Percentiles rank a stretch among this genome's conserved stretches.
phyloP scores from a whole-genome alignment of 2,329 filamentous ascomycete species.

The Mollisiaceae sp. region DNA sequence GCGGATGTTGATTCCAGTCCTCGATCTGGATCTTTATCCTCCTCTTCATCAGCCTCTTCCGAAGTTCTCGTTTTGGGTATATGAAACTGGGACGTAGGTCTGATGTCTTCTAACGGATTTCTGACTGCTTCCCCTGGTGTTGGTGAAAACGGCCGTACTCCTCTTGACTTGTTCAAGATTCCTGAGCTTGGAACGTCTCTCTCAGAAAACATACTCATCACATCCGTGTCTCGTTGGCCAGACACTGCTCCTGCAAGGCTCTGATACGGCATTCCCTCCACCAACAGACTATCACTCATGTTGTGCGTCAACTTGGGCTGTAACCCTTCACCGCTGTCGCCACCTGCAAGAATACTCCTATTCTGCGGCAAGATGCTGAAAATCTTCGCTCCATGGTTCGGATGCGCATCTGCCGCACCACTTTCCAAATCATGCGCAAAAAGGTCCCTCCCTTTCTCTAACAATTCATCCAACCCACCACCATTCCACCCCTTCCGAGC shows the following conservation, averaged over 20 bases:
- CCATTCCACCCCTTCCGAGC: slow-evolving; percentile 72
- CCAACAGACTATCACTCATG: slow-evolving; percentile 60
- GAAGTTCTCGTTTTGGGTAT: slow-evolving; percentile 11
- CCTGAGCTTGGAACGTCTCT: slow-evolving; percentile 32
- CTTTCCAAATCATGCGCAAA: slow-evolving; percentile 52
- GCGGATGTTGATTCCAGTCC: slow-evolving; percentile 24
- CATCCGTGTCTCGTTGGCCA: slow-evolving; percentile 43
- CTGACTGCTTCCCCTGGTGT: slow-evolving; percentile 37
- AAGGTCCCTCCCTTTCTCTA: slow-evolving; percentile 67
- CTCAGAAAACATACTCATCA: slow-evolving; percentile 59
- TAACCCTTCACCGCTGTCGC: slow-evolving; percentile 45
- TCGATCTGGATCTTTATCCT: slow-evolving; percentile 13
- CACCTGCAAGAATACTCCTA: slow-evolving; percentile 60
- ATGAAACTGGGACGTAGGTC: not conserved
- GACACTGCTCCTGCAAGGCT: slow-evolving; percentile 57
- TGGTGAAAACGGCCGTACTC: slow-evolving; percentile 64
- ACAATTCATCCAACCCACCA: slow-evolving; percentile 67
- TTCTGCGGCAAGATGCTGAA: slow-evolving; percentile 69
- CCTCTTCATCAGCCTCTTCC: slow-evolving; percentile 1
- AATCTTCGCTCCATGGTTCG: slow-evolving; percentile 54
- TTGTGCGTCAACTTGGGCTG: slow-evolving; percentile 38
- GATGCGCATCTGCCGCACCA: slow-evolving; percentile 41
- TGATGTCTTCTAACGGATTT: slow-evolving; percentile 32
- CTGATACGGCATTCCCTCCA: slow-evolving; percentile 60
- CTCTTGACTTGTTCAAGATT: slow-evolving; percentile 56